Base-by-base conservation (phyloP, 2,329 filamentous ascomycete species). In the Epichloe bromicola region DNA sequence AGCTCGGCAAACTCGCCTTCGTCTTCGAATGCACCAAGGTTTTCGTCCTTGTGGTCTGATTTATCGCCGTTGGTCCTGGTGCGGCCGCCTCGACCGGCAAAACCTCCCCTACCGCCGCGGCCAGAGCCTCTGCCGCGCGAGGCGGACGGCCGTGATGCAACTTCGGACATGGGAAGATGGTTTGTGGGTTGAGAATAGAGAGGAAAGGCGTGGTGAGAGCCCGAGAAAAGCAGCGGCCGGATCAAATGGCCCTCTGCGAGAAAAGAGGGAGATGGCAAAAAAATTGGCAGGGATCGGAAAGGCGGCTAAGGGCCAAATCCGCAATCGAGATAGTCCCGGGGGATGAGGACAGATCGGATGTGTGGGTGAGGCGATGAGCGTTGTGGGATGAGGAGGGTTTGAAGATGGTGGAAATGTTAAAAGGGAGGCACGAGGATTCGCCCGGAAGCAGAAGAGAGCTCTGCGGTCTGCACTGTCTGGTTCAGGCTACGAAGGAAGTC, bases 1-100 rank as follows among this genome's bases (percentile, higher is more conserved):
- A 97, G 82, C 71, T 94, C 82, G 65, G 85, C 87, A 59, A 97
- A 79, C 70, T 96, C 90, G 67, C 88, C 86, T 67, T 95, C 85
- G 63, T 97, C 90, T 76, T 85, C 78, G 59, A 78, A 73, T 57
- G 79, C 70, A 64, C 74, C 68, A 59, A 72, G 74, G 62, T 78
- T 73, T 64, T 83, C 78, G 65, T 75, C 70, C 64, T 80, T 76
- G 71, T 71, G 57, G 56, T 70, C 67, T 54, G 61, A 56, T 68
- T 80, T 79, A 66, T 88, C 82, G 70, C 86, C 84, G 68, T 94
- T 94, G 67, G 81, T 75, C 72, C 80, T 72, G 17, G 52, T 37
- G 62, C 85, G 85, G 70, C 86, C 82, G 64, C 80, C 80, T 68
- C 82, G 80, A 74, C 85, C 77, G 63, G 78, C 80, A 69, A 83